Conservation (phyloP, 129 eudicot genomes). For the Lactuca sativa region DNA sequence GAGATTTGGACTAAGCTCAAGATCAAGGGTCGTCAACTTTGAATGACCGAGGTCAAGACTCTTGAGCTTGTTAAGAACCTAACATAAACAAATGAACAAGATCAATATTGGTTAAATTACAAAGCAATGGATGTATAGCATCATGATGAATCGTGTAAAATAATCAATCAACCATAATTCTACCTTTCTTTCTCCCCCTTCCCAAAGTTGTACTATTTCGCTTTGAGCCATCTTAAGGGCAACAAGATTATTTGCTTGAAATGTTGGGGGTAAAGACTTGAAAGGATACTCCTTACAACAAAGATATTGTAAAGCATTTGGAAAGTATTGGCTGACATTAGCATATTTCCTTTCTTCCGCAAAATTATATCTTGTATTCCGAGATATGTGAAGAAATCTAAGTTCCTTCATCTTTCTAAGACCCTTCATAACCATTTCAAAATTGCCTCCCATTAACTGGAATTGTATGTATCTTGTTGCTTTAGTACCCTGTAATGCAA, state of each 20-base stretch:
- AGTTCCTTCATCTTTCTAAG: not conserved
- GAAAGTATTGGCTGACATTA: not conserved
- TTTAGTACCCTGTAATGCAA: not conserved
- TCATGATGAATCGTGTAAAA: not conserved
- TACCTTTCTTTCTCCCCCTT: not conserved
- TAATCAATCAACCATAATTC: not conserved
- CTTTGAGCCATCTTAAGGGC: not conserved
- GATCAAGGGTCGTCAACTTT: not conserved
- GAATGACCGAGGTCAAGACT: not conserved
- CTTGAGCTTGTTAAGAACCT: conserved; percentile 1
- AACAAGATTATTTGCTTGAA: not conserved
- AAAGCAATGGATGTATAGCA: too few species aligned
- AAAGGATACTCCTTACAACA: not conserved
- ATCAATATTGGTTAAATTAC: too few species aligned
- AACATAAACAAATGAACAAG: not conserved
- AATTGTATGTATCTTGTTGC: not conserved
- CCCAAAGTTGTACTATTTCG: not conserved
- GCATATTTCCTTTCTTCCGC: not conserved
- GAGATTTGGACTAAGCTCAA: not conserved
- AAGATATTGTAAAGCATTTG: not conserved
- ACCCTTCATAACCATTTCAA: not conserved
- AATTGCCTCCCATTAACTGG: not conserved
- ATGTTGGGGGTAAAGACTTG: not conserved
- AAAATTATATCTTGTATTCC: too few species aligned
- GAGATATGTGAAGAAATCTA: not conserved